Conservation (phyloP, 2,329 filamentous ascomycete species). For the Tricladium varicosporioides region DNA sequence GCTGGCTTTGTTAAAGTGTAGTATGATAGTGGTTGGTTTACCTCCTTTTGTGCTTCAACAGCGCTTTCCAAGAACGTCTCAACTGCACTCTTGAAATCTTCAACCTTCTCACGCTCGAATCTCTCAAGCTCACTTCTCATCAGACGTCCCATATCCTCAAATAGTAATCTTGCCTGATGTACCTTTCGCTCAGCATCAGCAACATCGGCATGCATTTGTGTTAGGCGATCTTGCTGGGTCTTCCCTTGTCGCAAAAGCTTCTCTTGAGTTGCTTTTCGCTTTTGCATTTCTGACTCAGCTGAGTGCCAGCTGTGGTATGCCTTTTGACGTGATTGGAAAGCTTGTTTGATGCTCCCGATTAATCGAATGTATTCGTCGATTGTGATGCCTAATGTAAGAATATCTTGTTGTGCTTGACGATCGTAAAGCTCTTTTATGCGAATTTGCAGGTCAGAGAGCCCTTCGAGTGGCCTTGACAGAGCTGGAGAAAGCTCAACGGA, state of each 20-base stretch:
- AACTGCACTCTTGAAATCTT: constrained; percentile 97
- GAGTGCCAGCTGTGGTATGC: constrained; percentile 92
- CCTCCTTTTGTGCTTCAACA: constrained; percentile 79
- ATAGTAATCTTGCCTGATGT: constrained; percentile 83
- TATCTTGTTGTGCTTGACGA: constrained; percentile 93
- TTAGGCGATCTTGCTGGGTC: constrained; percentile 92
- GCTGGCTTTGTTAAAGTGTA: constrained; percentile 33
- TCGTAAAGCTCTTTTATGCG: constrained; percentile 95
- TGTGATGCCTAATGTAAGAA: constrained; percentile 93
- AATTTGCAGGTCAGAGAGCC: constrained; percentile 87
- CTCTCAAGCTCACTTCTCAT: constrained; percentile 90
- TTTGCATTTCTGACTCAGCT: constrained; percentile 85
- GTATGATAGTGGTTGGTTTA: constrained; percentile 44
- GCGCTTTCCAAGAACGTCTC: constrained; percentile 97
- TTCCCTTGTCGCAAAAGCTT: constrained; percentile 94
- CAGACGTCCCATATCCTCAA: constrained; percentile 94
- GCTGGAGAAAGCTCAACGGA: constrained; percentile 88
- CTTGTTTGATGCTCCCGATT: constrained; percentile 91
- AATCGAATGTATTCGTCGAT: constrained; percentile 97
- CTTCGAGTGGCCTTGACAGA: constrained; percentile 84
- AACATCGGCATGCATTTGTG: constrained; percentile 89
- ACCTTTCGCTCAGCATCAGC: constrained; percentile 92
- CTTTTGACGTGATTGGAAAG: constrained; percentile 90
- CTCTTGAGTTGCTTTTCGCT: constrained; percentile 85
- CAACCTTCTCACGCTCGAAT: constrained; percentile 96